Conservation (phyloP, 495 filamentous ascomycete species). For the Daldinia loculata region DNA sequence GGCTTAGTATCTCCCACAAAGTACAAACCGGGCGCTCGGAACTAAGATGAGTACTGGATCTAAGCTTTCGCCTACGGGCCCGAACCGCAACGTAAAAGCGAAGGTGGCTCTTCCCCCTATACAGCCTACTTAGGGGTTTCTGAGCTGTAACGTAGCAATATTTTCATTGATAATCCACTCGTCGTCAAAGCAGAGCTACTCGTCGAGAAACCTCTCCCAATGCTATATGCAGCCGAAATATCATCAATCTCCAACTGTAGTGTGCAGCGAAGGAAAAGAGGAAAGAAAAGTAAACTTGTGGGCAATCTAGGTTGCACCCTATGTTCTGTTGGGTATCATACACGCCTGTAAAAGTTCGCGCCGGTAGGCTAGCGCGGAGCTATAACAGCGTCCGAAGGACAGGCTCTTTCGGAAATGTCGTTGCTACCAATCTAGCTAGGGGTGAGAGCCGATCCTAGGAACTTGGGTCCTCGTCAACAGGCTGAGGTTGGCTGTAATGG, state of each 20-base stretch:
- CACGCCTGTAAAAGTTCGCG: slow-evolving; percentile 18
- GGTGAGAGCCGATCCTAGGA: slow-evolving; percentile 1
- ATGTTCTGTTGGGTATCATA: slow-evolving; percentile 44
- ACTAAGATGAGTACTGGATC: neutral
- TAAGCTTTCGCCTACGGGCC: neutral
- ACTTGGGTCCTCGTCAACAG: slow-evolving; percentile 7
- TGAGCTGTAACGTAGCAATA: neutral
- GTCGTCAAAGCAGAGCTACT: neutral
- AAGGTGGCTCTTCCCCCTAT: neutral
- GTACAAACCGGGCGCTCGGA: neutral
- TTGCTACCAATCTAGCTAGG: slow-evolving; percentile 13
- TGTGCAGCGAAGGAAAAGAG: slow-evolving; percentile 26
- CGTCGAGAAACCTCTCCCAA: slow-evolving; percentile 1
- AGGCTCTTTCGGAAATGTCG: slow-evolving; percentile 3
- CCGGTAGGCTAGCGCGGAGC: slow-evolving; percentile 10
- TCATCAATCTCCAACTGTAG: slow-evolving; percentile 27
- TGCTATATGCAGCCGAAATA: slow-evolving; percentile 22
- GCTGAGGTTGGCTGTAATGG: neutral
- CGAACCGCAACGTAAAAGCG: neutral
- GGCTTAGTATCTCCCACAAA: neutral
- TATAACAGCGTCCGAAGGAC: neutral
- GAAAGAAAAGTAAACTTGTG: slow-evolving; percentile 20
- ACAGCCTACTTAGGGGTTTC: neutral
- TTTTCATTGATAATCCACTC: neutral
- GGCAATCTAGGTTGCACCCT: slow-evolving; percentile 45